Base-by-base conservation (phyloP, 371 early-diverging fungal genomes). In the Mucor irregularis region DNA sequence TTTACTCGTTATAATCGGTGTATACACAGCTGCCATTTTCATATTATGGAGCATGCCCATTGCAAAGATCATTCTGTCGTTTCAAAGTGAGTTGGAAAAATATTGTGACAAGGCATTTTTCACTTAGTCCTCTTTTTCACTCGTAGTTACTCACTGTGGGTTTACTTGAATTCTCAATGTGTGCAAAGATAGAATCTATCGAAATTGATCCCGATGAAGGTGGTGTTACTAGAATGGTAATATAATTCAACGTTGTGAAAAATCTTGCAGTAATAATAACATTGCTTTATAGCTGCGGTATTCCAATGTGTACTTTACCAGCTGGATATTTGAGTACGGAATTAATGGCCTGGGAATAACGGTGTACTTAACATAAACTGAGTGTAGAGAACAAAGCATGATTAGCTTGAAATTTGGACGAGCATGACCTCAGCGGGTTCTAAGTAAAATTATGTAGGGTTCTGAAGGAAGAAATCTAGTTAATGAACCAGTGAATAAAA, bases 161-260 rank as follows among this genome's bases (percentile, higher is more conserved):
- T 21, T 66, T 94, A 39, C 94, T 93, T 57, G 94, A 94, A 61
- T 90, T 90, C 55, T 79, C 86, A 52, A 96, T 96, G 10, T 94
- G 96, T 39, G 98, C 91, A 8, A 84, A 85, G 53, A 91, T 97
- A n/a, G 82, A 88, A 56, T 84, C 90, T n/a, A 93, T 97, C 42
- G 88, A 89, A 26, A 83, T 97, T 53, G 91, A 96, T 67, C 94
- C 96, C 7, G 88, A 95, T 63, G 89, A 94, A 69, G 96, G 94
- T n/a, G 96, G 97, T 16, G 74, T 90, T 29, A 95, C 96, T 13
- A 73, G 75, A 30, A 91, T 93, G 90, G 77, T 84, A 65, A 76
- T 72, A 37, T 13, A 5, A 30, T 37, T 11, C 22, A 26, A 52
- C 1, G 19, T 3, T 40, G 25, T 46, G 26, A 30, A 10, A 22